Evolutionary conservation across 495 filamentous ascomycete genomes (phyloP).

Genomic region (Hypomontagnella submonticulosa): DNA sequence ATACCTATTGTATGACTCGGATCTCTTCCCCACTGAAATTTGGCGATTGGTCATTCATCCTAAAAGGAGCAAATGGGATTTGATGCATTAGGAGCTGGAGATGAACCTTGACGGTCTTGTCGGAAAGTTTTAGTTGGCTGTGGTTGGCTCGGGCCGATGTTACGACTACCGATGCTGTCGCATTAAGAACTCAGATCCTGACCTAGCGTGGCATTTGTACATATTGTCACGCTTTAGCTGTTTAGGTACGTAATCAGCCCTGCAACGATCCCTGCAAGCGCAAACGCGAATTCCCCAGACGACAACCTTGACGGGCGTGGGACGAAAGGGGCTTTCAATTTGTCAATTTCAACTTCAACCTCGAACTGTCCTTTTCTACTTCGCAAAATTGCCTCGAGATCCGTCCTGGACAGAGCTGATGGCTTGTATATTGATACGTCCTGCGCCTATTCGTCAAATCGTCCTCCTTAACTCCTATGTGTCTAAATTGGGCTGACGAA

Average conservation of each 20-base stretch:
- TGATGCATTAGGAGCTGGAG: too few species aligned
- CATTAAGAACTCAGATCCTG: too few species aligned
- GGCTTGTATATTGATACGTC: conserved; percentile 25
- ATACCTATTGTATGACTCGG: conserved; percentile 11
- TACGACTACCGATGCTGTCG: too few species aligned
- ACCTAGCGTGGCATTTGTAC: too few species aligned
- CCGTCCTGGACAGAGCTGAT: conserved; percentile 18
- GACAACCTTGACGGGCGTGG: conserved; percentile 33
- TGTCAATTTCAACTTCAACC: conserved; percentile 25
- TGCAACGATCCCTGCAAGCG: conserved; percentile 39
- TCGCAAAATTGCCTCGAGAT: conserved; percentile 1
- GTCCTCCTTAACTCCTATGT: conserved; percentile 25
- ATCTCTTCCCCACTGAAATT: background rate
- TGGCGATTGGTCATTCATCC: too few species aligned
- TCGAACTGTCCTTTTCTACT: conserved; percentile 3
- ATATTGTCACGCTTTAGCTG: background rate
- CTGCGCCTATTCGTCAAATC: conserved; percentile 10
- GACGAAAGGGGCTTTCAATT: conserved; percentile 17
- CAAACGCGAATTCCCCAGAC: conserved; percentile 31
- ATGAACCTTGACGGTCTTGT: too few species aligned
- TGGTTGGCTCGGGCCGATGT: too few species aligned
- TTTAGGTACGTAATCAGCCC: conserved; percentile 36
- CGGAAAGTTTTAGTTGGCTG: too few species aligned
- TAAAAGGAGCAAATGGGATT: too few species aligned
- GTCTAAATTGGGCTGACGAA: conserved; percentile 24